Percentiles rank a stretch among this genome's conserved stretches.
Evolutionary conservation across 345 rosid species (phyloP).

Genomic region (Euphorbia peplus): DNA sequence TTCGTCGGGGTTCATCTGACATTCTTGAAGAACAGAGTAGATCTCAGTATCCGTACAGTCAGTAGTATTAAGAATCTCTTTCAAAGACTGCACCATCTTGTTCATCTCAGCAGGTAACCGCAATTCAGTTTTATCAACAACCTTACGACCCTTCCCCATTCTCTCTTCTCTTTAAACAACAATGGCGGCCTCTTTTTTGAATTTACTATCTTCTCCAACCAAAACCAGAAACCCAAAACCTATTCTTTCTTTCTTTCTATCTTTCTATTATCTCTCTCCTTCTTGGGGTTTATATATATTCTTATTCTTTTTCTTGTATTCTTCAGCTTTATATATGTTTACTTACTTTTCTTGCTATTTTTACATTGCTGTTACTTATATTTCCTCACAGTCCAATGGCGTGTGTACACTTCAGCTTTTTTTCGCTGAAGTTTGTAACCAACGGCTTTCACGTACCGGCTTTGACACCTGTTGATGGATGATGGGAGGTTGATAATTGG

Average conservation of each 20-base stretch:
- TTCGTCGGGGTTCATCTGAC: constrained; percentile 49
- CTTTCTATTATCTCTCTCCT: background rate
- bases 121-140: background rate
- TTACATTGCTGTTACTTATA: background rate
- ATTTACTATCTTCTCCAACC: too few relatives aligned
- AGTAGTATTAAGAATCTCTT: constrained; percentile 33
- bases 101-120: constrained; percentile 29
- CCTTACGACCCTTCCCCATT: background rate
- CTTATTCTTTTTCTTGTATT: too few relatives aligned
- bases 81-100: constrained; percentile 39
- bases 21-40: constrained; percentile 42
- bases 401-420: background rate
- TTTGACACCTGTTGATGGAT: background rate
- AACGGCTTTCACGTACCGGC: background rate
- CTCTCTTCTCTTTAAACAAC: background rate
- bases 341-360: background rate
- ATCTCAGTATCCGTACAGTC: constrained; percentile 44
- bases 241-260: background rate
- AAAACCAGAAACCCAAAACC: background rate
- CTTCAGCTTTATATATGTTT: background rate
- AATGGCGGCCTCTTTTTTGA: too few relatives aligned
- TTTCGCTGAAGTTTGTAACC: background rate
- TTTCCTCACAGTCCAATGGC: background rate
- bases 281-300: too few relatives aligned
- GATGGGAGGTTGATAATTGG: background rate